phyloP scores from a whole-genome alignment of 164 flowering plant species.

The Malania oleifera region DNA sequence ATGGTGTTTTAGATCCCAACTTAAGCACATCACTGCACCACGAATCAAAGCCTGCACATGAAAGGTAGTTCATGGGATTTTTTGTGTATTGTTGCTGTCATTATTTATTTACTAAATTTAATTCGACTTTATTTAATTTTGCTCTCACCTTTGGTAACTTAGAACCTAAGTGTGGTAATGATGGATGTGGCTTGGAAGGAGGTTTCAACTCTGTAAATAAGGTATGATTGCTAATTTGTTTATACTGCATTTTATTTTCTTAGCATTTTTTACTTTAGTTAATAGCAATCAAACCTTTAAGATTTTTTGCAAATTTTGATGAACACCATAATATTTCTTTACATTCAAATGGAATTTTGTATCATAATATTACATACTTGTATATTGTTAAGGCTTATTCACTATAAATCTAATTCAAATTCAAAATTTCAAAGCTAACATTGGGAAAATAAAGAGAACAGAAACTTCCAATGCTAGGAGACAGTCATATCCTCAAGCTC shows the following conservation, averaged over 20 bases:
- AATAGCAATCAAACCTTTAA: neutral
- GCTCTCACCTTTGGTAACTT: neutral
- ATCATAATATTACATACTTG: too few species aligned
- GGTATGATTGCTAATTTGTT: conserved; percentile 19
- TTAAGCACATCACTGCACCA: conserved; percentile 7
- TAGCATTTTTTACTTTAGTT: too few species aligned
- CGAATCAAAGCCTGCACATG: conserved; percentile 11
- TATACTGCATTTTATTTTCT: neutral
- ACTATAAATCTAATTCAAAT: too few species aligned
- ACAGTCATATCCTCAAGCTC: too few species aligned
- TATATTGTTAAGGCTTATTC: too few species aligned
- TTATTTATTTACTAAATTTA: neutral
- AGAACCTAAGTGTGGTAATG: conserved; percentile 11
- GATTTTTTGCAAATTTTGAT: neutral
- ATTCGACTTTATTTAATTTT: neutral
- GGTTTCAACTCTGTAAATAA: conserved; percentile 13
- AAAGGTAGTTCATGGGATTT: conserved; percentile 20
- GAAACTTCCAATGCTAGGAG: too few species aligned
- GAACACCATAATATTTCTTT: neutral
- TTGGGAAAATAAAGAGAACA: too few species aligned
- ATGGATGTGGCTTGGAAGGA: conserved; percentile 13
- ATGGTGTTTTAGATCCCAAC: conserved; percentile 15
- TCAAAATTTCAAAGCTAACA: too few species aligned
- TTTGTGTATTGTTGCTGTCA: neutral
- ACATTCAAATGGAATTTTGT: neutral